Evolutionary conservation across 75 land plant genomes (phyloP).

Genomic region (Selaginella tamariscina): DNA sequence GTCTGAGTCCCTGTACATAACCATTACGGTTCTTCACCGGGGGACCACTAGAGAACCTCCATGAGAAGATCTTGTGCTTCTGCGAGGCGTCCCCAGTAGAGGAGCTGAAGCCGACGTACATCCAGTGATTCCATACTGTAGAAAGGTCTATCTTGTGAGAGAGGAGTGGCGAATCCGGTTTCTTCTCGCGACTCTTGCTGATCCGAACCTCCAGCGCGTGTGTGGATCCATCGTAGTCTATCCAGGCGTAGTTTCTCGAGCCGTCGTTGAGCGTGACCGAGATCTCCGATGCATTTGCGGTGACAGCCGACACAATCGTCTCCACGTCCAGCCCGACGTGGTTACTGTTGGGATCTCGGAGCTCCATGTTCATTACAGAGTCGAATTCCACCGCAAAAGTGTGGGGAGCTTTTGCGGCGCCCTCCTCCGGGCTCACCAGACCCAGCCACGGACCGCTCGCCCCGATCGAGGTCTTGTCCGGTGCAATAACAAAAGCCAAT

Average conservation of each 20-base stretch:
- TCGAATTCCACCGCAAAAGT: conserved; percentile 40
- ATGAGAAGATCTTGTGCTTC: conserved; percentile 11
- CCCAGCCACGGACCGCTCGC: conserved; percentile 9
- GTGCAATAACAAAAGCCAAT: conserved; percentile 4
- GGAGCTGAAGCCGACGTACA: conserved; percentile 10
- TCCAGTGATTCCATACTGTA: not conserved
- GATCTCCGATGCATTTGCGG: conserved; percentile 26
- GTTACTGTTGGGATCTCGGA: conserved; percentile 26
- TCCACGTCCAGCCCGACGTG: conserved; percentile 44
- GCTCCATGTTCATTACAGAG: conserved; percentile 19
- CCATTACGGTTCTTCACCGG: not conserved
- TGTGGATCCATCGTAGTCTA: conserved; percentile 45
- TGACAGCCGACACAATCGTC: conserved; percentile 24
- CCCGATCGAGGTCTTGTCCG: conserved; percentile 10
- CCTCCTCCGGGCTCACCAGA: not conserved
- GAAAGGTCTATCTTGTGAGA: not conserved
- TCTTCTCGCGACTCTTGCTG: conserved; percentile 7
- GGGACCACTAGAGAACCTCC: conserved; percentile 1
- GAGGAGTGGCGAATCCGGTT: not conserved
- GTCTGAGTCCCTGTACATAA: not conserved
- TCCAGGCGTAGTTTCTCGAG: conserved; percentile 38
- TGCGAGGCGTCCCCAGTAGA: conserved; percentile 3
- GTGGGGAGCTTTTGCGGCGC: conserved; percentile 1
- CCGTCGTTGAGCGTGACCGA: conserved; percentile 34
- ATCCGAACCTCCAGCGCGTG: conserved; percentile 46